Evolutionary conservation across 371 early-diverging fungal genomes (phyloP).

Genomic region (Umbelopsis sp.): DNA sequence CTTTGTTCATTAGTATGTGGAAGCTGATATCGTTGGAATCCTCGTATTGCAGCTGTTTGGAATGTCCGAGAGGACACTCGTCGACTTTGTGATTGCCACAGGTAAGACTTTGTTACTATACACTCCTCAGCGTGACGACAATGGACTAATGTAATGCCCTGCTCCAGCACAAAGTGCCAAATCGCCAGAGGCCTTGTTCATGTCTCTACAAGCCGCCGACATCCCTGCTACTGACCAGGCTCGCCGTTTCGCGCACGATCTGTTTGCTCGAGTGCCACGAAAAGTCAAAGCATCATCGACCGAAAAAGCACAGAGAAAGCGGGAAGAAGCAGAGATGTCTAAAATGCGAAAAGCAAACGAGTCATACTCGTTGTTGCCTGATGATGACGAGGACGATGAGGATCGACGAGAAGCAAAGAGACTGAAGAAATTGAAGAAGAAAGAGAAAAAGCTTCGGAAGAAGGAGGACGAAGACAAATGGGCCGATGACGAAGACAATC

Average conservation of each 20-base stretch:
- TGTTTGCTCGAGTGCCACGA: slow-evolving; percentile 65
- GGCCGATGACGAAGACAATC: slow-evolving; percentile 65
- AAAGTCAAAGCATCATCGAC: slow-evolving; percentile 36
- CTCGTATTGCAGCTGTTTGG: slow-evolving; percentile 59
- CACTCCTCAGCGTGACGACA: not conserved
- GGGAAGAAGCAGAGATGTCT: slow-evolving; percentile 58
- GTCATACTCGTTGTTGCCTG: slow-evolving; percentile 56
- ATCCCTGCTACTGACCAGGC: slow-evolving; percentile 59
- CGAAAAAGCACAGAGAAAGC: slow-evolving; percentile 48
- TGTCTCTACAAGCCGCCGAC: slow-evolving; percentile 58
- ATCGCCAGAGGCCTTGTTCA: slow-evolving; percentile 56
- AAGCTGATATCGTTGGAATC: not conserved
- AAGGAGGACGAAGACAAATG: slow-evolving; percentile 58
- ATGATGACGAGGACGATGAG: slow-evolving; percentile 45
- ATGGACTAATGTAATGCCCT: slow-evolving; percentile 5
- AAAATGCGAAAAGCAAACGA: slow-evolving; percentile 63
- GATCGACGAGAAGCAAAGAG: slow-evolving; percentile 32
- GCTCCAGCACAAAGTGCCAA: slow-evolving; percentile 63
- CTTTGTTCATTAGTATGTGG: too few species aligned
- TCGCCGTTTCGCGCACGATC: slow-evolving; percentile 64
- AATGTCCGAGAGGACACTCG: slow-evolving; percentile 70
- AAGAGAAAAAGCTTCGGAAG: slow-evolving; percentile 56
- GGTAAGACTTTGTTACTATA: slow-evolving; percentile 37
- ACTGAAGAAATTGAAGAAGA: slow-evolving; percentile 37
- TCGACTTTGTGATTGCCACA: slow-evolving; percentile 75